Evolutionary conservation across 805 yeast species (phyloP).

Genomic region (Komagataella pseudopastoris): DNA sequence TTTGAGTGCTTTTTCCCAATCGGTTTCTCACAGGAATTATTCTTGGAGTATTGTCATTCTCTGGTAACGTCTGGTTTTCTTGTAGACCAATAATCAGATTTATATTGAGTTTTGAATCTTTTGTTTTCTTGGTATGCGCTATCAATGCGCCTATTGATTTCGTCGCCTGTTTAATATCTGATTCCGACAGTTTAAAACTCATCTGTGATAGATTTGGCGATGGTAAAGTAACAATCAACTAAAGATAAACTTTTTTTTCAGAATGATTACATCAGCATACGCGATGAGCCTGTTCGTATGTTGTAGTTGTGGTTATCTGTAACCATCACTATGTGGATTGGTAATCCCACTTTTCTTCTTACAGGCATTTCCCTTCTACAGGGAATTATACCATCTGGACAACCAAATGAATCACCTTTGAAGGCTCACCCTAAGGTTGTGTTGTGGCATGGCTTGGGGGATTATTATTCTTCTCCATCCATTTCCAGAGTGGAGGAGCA

Average conservation of each 20-base stretch:
- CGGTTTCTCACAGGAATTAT: conserved; percentile 44
- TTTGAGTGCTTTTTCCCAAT: conserved; percentile 32
- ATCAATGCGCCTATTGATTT: conserved; percentile 17
- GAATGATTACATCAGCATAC: background rate
- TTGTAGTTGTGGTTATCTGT: background rate
- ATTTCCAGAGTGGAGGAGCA: conserved; percentile 32
- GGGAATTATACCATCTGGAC: background rate
- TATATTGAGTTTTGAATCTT: conserved; percentile 13
- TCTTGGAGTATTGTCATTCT: conserved; percentile 39
- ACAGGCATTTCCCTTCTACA: background rate
- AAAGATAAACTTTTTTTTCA: background rate
- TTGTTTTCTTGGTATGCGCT: conserved; percentile 13
- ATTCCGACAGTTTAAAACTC: conserved; percentile 2
- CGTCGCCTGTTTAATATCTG: conserved; percentile 3
- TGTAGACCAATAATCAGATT: conserved; percentile 31
- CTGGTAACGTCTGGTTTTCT: conserved; percentile 25
- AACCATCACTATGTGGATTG: background rate
- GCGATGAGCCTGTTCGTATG: background rate
- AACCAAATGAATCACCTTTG: background rate
- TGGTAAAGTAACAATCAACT: background rate
- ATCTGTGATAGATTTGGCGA: background rate
- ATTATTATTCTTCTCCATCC: conserved; percentile 48
- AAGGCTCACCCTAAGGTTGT: conserved; percentile 24
- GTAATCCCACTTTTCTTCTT: background rate
- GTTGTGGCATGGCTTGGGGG: conserved; percentile 82